A percentile compares a stretch with the other conserved stretches of the same genome.
These are phyloP conservation scores for Speleostelium caveatum DNA, from an alignment of 78 protist genomes.

Conservation along the genomic window DNA sequence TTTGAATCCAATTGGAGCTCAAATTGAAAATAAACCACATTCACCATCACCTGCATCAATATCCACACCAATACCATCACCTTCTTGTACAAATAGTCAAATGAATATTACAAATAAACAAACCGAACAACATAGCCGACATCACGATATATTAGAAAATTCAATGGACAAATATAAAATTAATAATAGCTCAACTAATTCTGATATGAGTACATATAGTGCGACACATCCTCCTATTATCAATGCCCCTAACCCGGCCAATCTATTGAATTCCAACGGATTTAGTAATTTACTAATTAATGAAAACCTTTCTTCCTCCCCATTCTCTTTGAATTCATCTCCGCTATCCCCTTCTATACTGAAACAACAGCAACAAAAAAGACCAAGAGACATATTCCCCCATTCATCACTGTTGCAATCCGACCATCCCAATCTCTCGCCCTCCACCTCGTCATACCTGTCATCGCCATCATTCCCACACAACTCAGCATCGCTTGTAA, in stretches of 20 bases:
- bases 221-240: neutral
- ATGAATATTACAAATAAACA: neutral
- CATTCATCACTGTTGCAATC: neutral
- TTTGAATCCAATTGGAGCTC: slow-evolving; percentile 6
- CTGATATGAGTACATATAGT: neutral
- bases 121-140: neutral
- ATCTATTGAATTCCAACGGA: neutral
- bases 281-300: neutral
- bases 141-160: neutral
- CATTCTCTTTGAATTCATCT: neutral
- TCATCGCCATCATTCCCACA: neutral
- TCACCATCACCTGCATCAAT: neutral
- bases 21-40: slow-evolving; percentile 21
- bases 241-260: neutral
- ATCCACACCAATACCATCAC: too few relatives aligned
- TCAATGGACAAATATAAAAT: neutral
- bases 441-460: neutral
- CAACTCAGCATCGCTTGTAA: neutral
- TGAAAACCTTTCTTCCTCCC: neutral
- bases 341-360: neutral
- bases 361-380: neutral
- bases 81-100: neutral
- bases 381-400: slow-evolving; percentile 15
- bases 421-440: neutral
- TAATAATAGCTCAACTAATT: neutral